Evolutionary conservation across 257 asterid genomes (phyloP).

Genomic region (Scutellaria baicalensis): DNA sequence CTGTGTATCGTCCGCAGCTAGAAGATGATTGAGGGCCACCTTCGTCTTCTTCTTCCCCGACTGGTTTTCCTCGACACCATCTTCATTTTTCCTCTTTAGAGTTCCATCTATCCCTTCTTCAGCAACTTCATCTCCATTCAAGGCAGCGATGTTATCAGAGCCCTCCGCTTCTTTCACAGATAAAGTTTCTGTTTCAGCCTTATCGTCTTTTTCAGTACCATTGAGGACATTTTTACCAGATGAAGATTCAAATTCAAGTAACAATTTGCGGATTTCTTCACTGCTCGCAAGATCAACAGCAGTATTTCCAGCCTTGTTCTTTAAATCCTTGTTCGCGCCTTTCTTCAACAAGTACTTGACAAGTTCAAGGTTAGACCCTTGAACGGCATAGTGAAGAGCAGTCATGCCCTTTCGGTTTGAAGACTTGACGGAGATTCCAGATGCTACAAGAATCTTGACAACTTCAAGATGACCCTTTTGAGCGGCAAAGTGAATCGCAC

Average conservation of each 20-base stretch:
- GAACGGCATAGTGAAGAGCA: conserved; percentile 89
- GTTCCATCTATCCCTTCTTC: conserved; percentile 33
- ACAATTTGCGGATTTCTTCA: conserved; percentile 48
- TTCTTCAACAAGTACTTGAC: conserved; percentile 71
- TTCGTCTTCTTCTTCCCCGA: conserved; percentile 49
- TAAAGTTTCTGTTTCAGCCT: conserved; percentile 17
- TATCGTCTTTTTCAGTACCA: conserved; percentile 27
- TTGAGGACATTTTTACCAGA: conserved; percentile 18
- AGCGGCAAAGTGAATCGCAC: conserved; percentile 93
- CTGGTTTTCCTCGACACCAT: conserved; percentile 21
- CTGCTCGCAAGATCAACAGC: conserved; percentile 68
- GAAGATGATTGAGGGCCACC: conserved; percentile 73
- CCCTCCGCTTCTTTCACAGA: conserved; percentile 20
- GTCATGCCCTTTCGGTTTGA: conserved; percentile 85
- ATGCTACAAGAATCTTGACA: conserved; percentile 47
- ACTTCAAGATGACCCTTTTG: conserved; percentile 88
- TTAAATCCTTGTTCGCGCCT: conserved; percentile 51
- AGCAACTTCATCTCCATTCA: conserved; percentile 18
- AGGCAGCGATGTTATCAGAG: conserved; percentile 17
- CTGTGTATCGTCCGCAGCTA: conserved; percentile 62
- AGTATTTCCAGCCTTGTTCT: conserved; percentile 79
- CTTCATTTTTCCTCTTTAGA: conserved; percentile 34
- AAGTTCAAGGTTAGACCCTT: conserved; percentile 74
- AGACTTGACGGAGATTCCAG: conserved; percentile 67
- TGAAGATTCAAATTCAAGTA: conserved; percentile 35